Evolutionary conservation across 495 filamentous ascomycete species (phyloP).

Genomic region (Penicillium maclennaniae): DNA sequence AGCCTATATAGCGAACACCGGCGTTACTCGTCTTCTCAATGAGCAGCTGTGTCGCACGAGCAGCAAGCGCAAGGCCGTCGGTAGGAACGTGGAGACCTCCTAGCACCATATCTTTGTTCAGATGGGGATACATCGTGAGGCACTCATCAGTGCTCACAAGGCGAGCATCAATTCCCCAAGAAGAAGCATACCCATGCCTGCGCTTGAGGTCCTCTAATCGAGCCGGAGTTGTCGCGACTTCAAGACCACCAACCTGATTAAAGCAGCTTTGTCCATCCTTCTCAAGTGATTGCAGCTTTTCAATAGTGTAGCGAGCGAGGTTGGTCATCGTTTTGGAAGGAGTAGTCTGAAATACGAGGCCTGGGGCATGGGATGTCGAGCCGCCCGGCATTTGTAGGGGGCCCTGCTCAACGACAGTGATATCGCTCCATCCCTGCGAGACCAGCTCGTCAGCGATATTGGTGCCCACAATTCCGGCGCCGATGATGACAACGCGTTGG

Average conservation of each 20-base stretch:
- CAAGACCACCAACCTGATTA: constrained; percentile 48
- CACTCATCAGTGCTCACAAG: constrained; percentile 44
- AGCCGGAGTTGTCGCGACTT: constrained; percentile 47
- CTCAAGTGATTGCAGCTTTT: constrained; percentile 44
- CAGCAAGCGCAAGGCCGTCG: constrained; percentile 49
- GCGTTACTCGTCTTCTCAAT: constrained; percentile 44
- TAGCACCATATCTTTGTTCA: constrained; percentile 43
- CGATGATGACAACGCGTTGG: constrained; percentile 48
- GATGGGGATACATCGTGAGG: constrained; percentile 35
- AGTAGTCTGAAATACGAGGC: constrained; percentile 50
- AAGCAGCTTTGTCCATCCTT: constrained; percentile 42
- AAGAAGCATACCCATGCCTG: constrained; percentile 46
- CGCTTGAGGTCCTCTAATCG: constrained; percentile 49
- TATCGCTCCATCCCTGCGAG: constrained; percentile 45
- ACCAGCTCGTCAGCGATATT: constrained; percentile 52
- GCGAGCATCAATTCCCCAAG: constrained; percentile 45
- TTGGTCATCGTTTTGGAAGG: constrained; percentile 49
- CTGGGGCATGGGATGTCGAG: constrained; percentile 51
- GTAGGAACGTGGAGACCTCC: constrained; percentile 48
- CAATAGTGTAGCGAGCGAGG: constrained; percentile 45
- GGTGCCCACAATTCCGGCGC: constrained; percentile 51
- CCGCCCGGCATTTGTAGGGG: constrained; percentile 49
- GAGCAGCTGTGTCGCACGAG: constrained; percentile 46
- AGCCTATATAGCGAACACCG: constrained; percentile 44
- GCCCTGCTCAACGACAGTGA: constrained; percentile 54